Percentiles rank a stretch among this genome's conserved stretches.
Evolutionary conservation across 495 filamentous ascomycete species (phyloP).

Genomic region (Podospora sp.): DNA sequence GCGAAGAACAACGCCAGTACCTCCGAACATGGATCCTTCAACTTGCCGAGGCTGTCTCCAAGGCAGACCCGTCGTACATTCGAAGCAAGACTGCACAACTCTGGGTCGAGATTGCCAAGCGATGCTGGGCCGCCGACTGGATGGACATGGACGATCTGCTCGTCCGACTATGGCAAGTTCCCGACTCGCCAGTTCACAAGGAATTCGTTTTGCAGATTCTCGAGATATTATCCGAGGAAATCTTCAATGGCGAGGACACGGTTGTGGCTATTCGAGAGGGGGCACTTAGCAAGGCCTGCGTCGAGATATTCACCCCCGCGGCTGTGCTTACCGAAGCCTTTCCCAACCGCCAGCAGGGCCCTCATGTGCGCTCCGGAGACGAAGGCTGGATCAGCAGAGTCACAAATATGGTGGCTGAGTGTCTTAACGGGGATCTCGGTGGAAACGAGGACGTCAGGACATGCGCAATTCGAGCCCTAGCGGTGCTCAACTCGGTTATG

Average conservation of each 20-base stretch:
- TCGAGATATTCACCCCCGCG: conserved; percentile 88
- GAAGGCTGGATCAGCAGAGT: conserved; percentile 88
- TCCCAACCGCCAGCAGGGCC: conserved; percentile 61
- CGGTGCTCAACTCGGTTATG: conserved; percentile 72
- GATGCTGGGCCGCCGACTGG: conserved; percentile 90
- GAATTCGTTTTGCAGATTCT: conserved; percentile 80
- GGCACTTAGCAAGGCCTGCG: conserved; percentile 80
- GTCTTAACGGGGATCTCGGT: conserved; percentile 64
- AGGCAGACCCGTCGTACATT: conserved; percentile 77
- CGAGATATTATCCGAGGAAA: conserved; percentile 92
- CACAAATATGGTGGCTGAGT: conserved; percentile 71
- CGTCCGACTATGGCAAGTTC: conserved; percentile 73
- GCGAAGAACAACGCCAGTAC: conserved; percentile 60
- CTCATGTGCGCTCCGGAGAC: conserved; percentile 68
- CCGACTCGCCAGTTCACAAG: conserved; percentile 68
- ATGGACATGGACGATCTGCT: conserved; percentile 88
- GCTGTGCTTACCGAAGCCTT: conserved; percentile 72
- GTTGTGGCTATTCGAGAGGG: conserved; percentile 79
- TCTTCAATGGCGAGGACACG: conserved; percentile 87
- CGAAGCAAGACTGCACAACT: conserved; percentile 94
- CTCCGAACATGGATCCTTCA: conserved; percentile 73
- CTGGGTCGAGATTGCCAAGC: conserved; percentile 93
- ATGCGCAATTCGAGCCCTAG: conserved; percentile 73
- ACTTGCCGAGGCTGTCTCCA: conserved; percentile 71
- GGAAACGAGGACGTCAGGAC: conserved; percentile 64